Evolutionary conservation across 495 filamentous ascomycete species (phyloP), one percentile per base, ranked within the genome.

Genomic region (Saxophila tyrrhenica): DNA sequence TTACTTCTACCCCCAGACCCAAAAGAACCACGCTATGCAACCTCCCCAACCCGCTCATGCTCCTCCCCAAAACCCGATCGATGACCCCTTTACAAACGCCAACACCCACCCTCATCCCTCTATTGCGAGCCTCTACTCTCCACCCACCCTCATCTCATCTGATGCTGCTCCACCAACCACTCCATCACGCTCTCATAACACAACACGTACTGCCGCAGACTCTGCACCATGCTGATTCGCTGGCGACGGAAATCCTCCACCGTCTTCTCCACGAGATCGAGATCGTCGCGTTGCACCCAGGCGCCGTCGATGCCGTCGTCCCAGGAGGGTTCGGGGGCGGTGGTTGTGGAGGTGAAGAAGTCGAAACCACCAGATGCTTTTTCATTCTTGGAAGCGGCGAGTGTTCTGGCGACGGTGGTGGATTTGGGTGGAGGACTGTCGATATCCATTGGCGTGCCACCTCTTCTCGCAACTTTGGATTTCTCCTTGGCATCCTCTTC

Each of bases 181-280:
- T 97, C 92, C 41, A 95, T 70, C 8, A 96, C 78, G 24, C 85
- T 94, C 70, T 98, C 92, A 66, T 98, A 98, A 64, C 92, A 98
- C 39, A 98, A 78, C 51, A 95, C 91, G 69, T 84, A 98, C 69
- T 98, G 92, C 57, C 87, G 79, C 57, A 98, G 72, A 60, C 85
- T 95, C 70, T 98, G 92, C 51, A 98, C 91, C 92, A 97, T 97
- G 70, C 89, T 95, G 7, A 95, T 69, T 53, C 92, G 73, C 69
- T 98, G 94, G 8, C 73, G 74, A 29, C 92, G 75, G 64, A 98
- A 94, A 63, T 96, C 88, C 58, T 87, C 82, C 3, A 98, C 91
- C 0, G 88, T 89, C 64, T 81, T 82, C 52, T 83, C 81, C 44
- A 98, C 78, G 54, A 97, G 69, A 67, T 98, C 94, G 1, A 84